phyloP scores from a whole-genome alignment of 768 basidiomycete genomes.

The Termitomyces sp. region DNA sequence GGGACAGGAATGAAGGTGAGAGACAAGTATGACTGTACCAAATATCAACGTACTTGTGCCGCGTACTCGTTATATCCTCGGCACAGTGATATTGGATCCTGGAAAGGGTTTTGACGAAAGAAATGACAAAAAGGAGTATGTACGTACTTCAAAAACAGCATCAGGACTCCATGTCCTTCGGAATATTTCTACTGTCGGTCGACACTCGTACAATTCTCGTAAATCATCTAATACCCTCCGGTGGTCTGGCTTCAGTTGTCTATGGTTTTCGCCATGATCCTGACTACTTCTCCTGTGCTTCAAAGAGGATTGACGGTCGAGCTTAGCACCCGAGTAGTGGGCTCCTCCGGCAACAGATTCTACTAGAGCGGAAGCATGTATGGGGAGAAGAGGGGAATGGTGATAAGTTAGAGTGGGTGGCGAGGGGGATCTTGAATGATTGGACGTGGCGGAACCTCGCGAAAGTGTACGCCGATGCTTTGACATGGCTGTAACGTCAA shows the following conservation, averaged over 20 bases:
- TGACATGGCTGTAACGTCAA: conserved; percentile 3
- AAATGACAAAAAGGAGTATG: not conserved
- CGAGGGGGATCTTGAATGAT: conserved; percentile 27
- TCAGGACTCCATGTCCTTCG: conserved; percentile 50
- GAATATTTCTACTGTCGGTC: conserved; percentile 51
- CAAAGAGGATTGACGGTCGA: conserved; percentile 30
- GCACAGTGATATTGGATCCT: conserved; percentile 51
- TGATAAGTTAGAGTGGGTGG: conserved; percentile 47
- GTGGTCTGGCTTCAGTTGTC: conserved; percentile 38
- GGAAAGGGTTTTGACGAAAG: not conserved
- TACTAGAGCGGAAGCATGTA: conserved; percentile 50
- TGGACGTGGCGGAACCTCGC: conserved; percentile 7
- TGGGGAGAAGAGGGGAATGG: conserved; percentile 37
- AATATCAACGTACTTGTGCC: conserved; percentile 43
- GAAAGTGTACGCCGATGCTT: conserved; percentile 19
- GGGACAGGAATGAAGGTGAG: not conserved
- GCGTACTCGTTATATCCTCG: conserved; percentile 48
- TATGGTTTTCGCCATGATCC: conserved; percentile 28
- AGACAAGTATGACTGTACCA: not conserved
- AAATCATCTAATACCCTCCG: conserved; percentile 53
- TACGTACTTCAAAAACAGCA: conserved; percentile 50
- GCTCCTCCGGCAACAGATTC: conserved; percentile 59
- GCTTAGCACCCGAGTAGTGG: conserved; percentile 54
- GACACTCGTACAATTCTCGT: conserved; percentile 52
- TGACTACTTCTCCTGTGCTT: conserved; percentile 36